Conservation (phyloP, 306 rosid genomes). For the Macrotyloma uniflorum region DNA sequence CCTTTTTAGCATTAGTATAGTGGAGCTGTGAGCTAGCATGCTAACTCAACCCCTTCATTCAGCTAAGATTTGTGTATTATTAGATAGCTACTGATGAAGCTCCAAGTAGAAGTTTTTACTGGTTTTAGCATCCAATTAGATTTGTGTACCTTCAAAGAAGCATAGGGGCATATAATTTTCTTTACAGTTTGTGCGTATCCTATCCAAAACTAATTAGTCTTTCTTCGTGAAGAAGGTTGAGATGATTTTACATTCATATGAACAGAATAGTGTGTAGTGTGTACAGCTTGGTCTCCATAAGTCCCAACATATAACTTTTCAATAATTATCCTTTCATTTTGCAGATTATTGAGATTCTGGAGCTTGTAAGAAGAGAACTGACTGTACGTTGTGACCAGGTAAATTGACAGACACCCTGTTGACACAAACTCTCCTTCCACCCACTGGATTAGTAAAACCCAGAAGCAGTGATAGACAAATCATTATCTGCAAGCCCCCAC, state of each 20-base stretch:
- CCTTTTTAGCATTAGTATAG: background rate
- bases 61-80: conserved; percentile 11
- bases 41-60: background rate
- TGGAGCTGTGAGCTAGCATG: conserved; percentile 5
- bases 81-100: background rate
- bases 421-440: background rate
- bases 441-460: conserved; percentile 15
- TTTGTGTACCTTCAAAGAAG: conserved; percentile 10
- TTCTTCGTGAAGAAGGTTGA: background rate
- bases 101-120: background rate
- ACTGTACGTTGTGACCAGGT: conserved; percentile 45
- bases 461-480: conserved; percentile 19
- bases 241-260: conserved; percentile 20
- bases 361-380: conserved; percentile 80
- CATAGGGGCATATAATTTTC: conserved; percentile 3
- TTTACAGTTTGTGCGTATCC: background rate
- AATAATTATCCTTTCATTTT: conserved; percentile 30
- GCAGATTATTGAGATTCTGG: conserved; percentile 78
- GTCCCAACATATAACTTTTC: background rate
- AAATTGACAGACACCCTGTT: conserved; percentile 25
- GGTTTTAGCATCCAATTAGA: background rate
- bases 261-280: conserved; percentile 11
- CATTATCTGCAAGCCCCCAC: background rate
- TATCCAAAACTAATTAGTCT: background rate
- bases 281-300: background rate